Evolutionary conservation across 306 rosid genomes (phyloP).

Genomic region (Prunus mira): DNA sequence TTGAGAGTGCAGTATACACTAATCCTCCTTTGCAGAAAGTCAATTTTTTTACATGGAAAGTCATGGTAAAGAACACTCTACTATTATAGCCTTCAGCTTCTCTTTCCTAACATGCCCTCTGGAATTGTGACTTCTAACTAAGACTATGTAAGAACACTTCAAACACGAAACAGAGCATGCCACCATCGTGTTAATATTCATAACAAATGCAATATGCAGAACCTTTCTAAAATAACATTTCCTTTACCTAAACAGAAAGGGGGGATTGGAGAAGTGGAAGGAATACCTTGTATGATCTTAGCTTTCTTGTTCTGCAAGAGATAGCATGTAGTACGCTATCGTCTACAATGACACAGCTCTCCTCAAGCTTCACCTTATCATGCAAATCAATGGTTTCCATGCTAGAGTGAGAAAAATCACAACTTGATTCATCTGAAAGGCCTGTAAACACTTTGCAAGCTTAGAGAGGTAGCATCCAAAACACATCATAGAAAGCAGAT

Average conservation of each 20-base stretch:
- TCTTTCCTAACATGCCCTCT: neutral
- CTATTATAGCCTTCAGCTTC: neutral
- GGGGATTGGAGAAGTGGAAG: constrained; percentile 9
- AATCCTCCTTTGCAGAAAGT: neutral
- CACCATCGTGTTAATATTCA: neutral
- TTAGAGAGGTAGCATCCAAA: neutral
- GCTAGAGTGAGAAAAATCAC: constrained; percentile 19
- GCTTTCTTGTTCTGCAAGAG: constrained; percentile 56
- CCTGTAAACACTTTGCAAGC: constrained; percentile 26
- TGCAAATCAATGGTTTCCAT: constrained; percentile 60
- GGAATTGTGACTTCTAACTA: neutral
- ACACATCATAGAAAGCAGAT: neutral
- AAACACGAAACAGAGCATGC: neutral
- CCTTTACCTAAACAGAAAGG: neutral
- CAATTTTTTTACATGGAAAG: neutral
- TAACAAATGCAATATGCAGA: neutral
- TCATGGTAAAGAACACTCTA: neutral
- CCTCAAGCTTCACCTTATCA: constrained; percentile 42
- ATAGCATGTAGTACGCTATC: constrained; percentile 52
- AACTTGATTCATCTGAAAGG: constrained; percentile 29
- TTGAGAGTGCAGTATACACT: neutral
- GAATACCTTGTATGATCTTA: constrained; percentile 74
- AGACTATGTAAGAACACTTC: neutral
- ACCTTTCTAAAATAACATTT: neutral
- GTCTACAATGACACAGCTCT: constrained; percentile 48